phyloP scores from a whole-genome alignment of 768 basidiomycete genomes.

The Xerocomellus intermedius region DNA sequence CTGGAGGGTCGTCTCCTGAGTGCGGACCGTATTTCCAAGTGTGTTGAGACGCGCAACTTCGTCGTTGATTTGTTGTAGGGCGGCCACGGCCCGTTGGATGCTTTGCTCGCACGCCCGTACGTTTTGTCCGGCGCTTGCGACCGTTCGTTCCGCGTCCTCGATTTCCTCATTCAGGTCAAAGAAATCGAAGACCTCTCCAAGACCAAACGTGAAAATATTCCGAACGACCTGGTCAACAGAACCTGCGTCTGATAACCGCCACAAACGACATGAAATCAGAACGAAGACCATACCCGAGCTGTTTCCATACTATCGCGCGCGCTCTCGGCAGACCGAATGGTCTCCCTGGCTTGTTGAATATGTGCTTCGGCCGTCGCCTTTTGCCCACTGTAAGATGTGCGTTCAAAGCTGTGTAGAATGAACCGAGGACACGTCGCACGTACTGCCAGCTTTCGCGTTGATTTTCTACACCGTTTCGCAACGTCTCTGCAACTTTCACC shows the following conservation, averaged over 20 bases:
- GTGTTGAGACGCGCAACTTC: constrained; percentile 2
- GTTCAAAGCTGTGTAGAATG: neutral
- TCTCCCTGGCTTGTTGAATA: constrained; percentile 11
- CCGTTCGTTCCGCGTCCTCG: constrained; percentile 1
- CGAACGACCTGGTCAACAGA: constrained; percentile 7
- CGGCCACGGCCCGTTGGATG: constrained; percentile 5
- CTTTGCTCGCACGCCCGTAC: constrained; percentile 3
- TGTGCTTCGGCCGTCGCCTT: constrained; percentile 1
- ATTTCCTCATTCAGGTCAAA: constrained; percentile 19
- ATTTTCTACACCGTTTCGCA: neutral
- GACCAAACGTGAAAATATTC: constrained; percentile 13
- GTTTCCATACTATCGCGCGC: constrained; percentile 14
- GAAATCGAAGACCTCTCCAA: constrained; percentile 16
- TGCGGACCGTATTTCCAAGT: neutral
- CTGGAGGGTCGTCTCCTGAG: constrained; percentile 7
- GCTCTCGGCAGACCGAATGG: constrained; percentile 9
- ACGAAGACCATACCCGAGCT: constrained; percentile 8
- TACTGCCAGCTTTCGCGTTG: constrained; percentile 9
- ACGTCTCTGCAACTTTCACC: neutral
- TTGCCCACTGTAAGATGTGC: neutral
- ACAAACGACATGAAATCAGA: neutral
- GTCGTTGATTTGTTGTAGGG: neutral
- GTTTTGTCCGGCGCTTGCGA: constrained; percentile 6
- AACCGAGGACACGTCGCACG: neutral
- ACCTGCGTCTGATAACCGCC: neutral